Base-by-base conservation (phyloP, 2,329 filamentous ascomycete genomes). In the Nemania sp. region DNA sequence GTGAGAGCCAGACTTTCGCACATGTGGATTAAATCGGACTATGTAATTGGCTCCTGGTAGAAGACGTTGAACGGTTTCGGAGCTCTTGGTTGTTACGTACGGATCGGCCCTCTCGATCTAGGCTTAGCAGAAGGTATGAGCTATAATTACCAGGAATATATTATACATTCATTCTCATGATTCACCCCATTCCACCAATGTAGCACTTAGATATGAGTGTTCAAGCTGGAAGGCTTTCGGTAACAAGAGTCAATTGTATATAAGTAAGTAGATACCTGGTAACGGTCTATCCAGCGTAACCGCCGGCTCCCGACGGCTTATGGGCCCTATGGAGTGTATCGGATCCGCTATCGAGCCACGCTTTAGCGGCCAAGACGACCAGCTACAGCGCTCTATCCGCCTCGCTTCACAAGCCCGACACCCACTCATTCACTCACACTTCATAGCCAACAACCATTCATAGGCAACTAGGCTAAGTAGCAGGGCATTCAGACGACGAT, bases 341-440 rank as follows among this genome's bases (percentile, higher is more conserved):
- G 43, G 67, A 58, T 71, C 73, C 72, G 70, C 73, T 72, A 73
- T 70, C 62, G 55, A 69, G 49, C 69, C 61, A 38, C 49, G 45
- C 68, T 70, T 67, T 69, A 68, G 63, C 65, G 58, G 67, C 61
- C 62, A 45, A 53, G 52, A 64, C 62, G 47, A 69, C 54, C 18
- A 55, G n/a, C n/a, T n/a, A n/a, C n/a, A 68, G 58, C 26, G 64
- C 51, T 57, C 56, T 13, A 52, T 5, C 22, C 4, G 20, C 45
- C 15, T 20, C 10, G 18, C 24, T 32, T 32, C 26, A 56, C 35
- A 61, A 18, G 49, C 45, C 51, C 59, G 15, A 26, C 35, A 41
- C n/a, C 24, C 43, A n/a, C n/a, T 32, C 52, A 62, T n/a, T 26
- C 26, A 29, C 41, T 35, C 51, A 66, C 43, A 27, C 5, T 26